These are phyloP conservation scores for Isatis tinctoria DNA, from an alignment of 345 rosid species.

Conservation along the genomic window DNA sequence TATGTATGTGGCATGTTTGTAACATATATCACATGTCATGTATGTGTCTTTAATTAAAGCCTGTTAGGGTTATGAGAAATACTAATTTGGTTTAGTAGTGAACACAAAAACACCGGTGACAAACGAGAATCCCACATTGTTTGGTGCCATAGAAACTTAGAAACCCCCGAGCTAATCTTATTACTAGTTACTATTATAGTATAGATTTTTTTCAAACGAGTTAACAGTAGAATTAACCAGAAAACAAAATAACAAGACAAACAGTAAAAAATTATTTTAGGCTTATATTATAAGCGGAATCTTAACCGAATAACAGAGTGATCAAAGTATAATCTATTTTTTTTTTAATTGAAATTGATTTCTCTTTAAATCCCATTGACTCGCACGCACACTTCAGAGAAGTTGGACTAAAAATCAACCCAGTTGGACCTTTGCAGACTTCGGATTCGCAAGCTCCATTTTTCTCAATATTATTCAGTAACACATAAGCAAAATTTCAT, in stretches of 20 bases:
- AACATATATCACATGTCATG: background rate
- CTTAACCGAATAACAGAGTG: background rate
- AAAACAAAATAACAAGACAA: background rate
- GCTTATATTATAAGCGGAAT: background rate
- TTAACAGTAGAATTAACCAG: background rate
- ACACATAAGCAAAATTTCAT: background rate
- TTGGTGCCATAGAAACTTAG: background rate
- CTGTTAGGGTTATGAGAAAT: background rate
- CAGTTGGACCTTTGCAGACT: background rate
- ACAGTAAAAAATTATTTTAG: background rate
- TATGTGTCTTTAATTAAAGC: background rate
- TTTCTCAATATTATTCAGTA: background rate
- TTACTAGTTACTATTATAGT: too few relatives aligned
- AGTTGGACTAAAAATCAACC: background rate
- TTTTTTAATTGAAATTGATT: background rate
- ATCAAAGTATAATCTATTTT: background rate
- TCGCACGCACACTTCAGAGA: background rate
- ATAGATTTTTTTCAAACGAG: too few relatives aligned
- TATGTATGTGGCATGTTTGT: background rate
- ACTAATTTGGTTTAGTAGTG: background rate
- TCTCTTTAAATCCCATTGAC: background rate
- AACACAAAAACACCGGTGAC: background rate
- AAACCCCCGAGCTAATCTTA: too few relatives aligned
- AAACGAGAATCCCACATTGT: background rate
- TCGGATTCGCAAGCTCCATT: background rate